phyloP scores from a whole-genome alignment of 768 basidiomycete genomes.

The Naganishia randhawae region DNA sequence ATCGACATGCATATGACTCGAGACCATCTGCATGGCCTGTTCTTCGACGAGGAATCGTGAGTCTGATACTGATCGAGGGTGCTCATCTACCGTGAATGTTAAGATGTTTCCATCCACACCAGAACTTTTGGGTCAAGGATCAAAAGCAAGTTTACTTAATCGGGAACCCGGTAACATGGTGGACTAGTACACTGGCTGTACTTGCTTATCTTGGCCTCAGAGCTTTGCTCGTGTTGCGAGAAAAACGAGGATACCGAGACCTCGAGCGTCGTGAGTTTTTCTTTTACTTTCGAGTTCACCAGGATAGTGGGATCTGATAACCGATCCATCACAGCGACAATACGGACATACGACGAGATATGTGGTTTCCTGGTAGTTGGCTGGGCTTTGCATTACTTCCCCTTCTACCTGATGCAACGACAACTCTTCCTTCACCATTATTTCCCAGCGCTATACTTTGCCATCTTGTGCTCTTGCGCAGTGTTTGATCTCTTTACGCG shows the following conservation, averaged over 20 bases:
- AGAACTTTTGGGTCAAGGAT: slow-evolving; percentile 99
- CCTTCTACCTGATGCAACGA: slow-evolving; percentile 94
- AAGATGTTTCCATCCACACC: background rate
- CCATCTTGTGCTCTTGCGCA: slow-evolving; percentile 62
- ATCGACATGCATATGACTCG: slow-evolving; percentile 90
- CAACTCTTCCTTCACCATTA: slow-evolving; percentile 99
- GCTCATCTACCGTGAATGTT: background rate
- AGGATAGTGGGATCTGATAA: background rate
- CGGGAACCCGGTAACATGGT: slow-evolving; percentile 94
- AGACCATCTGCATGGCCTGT: slow-evolving; percentile 89
- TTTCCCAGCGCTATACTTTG: slow-evolving; percentile 73
- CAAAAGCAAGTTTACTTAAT: slow-evolving; percentile 91
- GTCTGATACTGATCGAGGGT: slow-evolving; percentile 44
- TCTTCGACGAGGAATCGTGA: slow-evolving; percentile 83
- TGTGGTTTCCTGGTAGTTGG: slow-evolving; percentile 89
- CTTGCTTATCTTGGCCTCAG: slow-evolving; percentile 65
- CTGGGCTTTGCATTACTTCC: slow-evolving; percentile 89
- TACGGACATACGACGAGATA: slow-evolving; percentile 65
- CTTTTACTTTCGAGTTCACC: background rate
- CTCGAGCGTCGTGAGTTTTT: slow-evolving; percentile 83
- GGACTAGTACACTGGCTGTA: slow-evolving; percentile 70
- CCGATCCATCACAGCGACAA: background rate
- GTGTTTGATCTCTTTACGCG: slow-evolving; percentile 84
- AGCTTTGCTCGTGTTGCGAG: slow-evolving; percentile 76
- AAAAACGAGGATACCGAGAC: slow-evolving; percentile 84